Evolutionary conservation across 1,284 basidiomycete genomes (phyloP), one percentile per base, ranked within the genome.

Genomic region (Golubevia pallescens): DNA sequence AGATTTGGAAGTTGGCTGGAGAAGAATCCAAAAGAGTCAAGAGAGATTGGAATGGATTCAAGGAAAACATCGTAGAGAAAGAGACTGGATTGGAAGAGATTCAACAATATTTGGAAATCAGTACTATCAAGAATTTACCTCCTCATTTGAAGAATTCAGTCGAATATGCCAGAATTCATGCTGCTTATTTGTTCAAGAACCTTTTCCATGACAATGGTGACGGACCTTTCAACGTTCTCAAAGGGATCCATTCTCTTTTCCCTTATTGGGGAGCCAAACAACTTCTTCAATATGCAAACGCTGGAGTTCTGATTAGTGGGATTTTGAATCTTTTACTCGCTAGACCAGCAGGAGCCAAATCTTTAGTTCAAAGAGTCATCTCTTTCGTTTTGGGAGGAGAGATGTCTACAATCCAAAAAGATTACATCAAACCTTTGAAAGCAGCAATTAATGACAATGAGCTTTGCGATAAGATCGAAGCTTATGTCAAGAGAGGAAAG

Each of bases 191-290:
- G 24, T 68, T 80, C 68, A 77, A 80, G 64, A 61, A 72, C n/a
- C 74, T 82, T 38, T 76, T 85, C 51, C 79, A 81, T 58, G 70
- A 69, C 8, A 73, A 74, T 6, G 73, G 81, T 3, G 80, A 83
- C 61, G 70, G 68, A 51, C 66, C 80, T 2, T 85, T 74, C 73
- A 69, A 71, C 62, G 70, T 81, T 67, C 65, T 83, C 59, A 78
- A 72, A 62, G 73, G 75, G 20, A 75, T 79, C 56, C 81, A 83
- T 63, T 67, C 68, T 24, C 73, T 84, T 38, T 79, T 81, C 53
- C 82, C 82, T 1, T 84, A 83, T 71, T 84, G 82, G 82, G 78
- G 79, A 10, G 82, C 81, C 51, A 78, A 80, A 62, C 80, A 83
- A 70, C 70, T 81, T 51, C 77, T 84, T 53, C 73, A 74, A 61